phyloP scores from a whole-genome alignment of 2,329 filamentous ascomycete species.

The Nothophaeocryptopus gaeumannii region DNA sequence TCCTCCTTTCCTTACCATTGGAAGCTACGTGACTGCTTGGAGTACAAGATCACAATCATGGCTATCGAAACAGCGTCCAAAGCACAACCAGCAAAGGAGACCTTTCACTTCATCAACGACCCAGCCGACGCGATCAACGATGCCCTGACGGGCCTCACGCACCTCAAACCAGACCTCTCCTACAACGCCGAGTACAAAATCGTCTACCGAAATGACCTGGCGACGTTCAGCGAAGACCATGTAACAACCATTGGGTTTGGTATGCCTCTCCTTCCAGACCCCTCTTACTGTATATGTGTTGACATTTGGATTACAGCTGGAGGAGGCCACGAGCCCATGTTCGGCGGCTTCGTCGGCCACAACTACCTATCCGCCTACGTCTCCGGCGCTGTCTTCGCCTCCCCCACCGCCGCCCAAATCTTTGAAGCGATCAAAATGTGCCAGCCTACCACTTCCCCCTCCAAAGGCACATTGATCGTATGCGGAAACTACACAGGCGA shows the following conservation, averaged over 20 bases:
- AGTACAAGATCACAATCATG: conserved; percentile 14
- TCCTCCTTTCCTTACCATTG: too few species aligned
- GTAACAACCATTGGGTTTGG: conserved; percentile 38
- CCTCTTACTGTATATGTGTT: too few species aligned
- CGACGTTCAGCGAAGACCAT: conserved; percentile 30
- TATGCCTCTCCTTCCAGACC: too few species aligned
- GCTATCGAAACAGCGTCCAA: conserved; percentile 24
- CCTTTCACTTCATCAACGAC: conserved; percentile 40
- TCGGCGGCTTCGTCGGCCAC: conserved; percentile 61
- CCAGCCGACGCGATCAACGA: conserved; percentile 37
- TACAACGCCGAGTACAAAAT: conserved; percentile 38
- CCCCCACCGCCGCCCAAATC: conserved; percentile 62
- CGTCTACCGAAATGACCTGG: conserved; percentile 36
- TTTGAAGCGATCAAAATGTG: conserved; percentile 55
- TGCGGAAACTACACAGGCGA: conserved; percentile 66
- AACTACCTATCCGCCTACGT: conserved; percentile 62
- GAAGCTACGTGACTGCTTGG: too few species aligned
- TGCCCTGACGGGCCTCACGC: conserved; percentile 35
- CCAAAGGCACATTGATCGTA: conserved; percentile 55
- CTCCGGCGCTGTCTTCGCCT: conserved; percentile 62
- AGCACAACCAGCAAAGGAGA: conserved; percentile 31
- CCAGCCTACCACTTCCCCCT: conserved; percentile 40
- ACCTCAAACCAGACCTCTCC: conserved; percentile 35
- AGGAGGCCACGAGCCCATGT: conserved; percentile 55
- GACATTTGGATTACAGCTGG: conserved; percentile 21